Evolutionary conservation across 2,329 filamentous ascomycete species (phyloP), one percentile per base, ranked within the genome.

Genomic region (Ophiocordyceps unilateralis): DNA sequence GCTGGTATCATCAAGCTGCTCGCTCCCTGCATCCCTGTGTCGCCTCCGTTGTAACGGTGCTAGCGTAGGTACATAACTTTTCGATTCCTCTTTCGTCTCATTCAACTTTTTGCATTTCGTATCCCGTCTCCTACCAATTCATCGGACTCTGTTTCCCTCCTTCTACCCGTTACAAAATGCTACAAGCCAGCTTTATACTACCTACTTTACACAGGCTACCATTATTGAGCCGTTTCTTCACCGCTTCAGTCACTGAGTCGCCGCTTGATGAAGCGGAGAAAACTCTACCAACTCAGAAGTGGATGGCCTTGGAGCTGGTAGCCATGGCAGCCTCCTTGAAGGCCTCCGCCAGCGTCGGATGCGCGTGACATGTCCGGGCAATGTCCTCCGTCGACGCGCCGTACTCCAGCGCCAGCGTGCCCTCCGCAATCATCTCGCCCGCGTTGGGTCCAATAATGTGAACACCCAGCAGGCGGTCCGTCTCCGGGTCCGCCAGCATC

Each of bases 241-340:
- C n/a, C n/a, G n/a, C n/a, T n/a, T 30, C 28, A 15, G 11, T 30
- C n/a, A 30, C 28, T 3, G 28, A 30, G n/a, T 15, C 14, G 28
- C 24, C 24, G 24, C 12, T 12, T 10, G 24, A 26, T 8, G 24
- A 26, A 12, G 12, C 12, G 7, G 24, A 26, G 7, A 26, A n/a
- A n/a, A n/a, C n/a, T 26, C 7, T 26, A 10, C 24, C 32, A 17
- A 17, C 32, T 36, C 32, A 98, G 67, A 83, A 93, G 71, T 98
- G 91, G 62, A 98, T 94, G 51, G 91, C 81, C 72, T 94, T 91
- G 57, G 80, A 77, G 69, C 93, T 87, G 41, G 89, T 95, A 48
- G 86, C 84, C 91, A 98, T 96, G 53, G 91, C 91, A 57, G 91
- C 91, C 76, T 98, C 91, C 75, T 98, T 98, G 76, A 98, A 96